Base-by-base conservation (phyloP, 208 protist genomes). In the Leishmania martiniquensis region DNA sequence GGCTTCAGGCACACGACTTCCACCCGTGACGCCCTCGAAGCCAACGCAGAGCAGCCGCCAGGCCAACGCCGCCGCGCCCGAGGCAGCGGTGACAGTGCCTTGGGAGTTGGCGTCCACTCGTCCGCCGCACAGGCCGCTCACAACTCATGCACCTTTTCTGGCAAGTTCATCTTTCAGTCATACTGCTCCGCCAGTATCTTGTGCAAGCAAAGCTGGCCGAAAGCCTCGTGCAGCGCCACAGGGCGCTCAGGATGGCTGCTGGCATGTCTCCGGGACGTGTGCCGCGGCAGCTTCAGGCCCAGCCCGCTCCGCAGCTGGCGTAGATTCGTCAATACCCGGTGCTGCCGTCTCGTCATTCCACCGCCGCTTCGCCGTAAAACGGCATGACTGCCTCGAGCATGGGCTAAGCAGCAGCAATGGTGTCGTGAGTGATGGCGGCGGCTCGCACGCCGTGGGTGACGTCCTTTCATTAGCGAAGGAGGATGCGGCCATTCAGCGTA, bases 311-410 rank as follows among this genome's bases (percentile, higher is more conserved):
- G 65, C 51, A 54, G 55, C 20, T 22, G 47, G 32, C 34, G 32
- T 62, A 1, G 39, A 55, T 17, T 3, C 42, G 32, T 63, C 67
- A 2, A 20, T 60, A n/a, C 55, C 67, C n/a, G 37, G 63, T 4
- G 47, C 47, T 12, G 68, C 73, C 7, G 69, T 77, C 45, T 88
- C 84, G 20, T 88, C 84, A 17, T 84, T 83, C 32, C 52, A 76
- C 49, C 72, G 70, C 45, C 44, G 75, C 37, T 88, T 88, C 39
- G 54, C 49, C 29, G 81, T 85, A 29, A 62, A 72, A 47, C 70
- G 70, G 65, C 84, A 88, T 55, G 81, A 88, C 54, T 88, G 84
- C 63, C n/a, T 73, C 6, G 72, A 59, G 52, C 74, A 75, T 47
- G 39, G 70, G 1, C 34, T 83, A 13, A 76, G 79, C 79, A 66